phyloP scores from a whole-genome alignment of 129 eudicot species.

The Apium graveolens region DNA sequence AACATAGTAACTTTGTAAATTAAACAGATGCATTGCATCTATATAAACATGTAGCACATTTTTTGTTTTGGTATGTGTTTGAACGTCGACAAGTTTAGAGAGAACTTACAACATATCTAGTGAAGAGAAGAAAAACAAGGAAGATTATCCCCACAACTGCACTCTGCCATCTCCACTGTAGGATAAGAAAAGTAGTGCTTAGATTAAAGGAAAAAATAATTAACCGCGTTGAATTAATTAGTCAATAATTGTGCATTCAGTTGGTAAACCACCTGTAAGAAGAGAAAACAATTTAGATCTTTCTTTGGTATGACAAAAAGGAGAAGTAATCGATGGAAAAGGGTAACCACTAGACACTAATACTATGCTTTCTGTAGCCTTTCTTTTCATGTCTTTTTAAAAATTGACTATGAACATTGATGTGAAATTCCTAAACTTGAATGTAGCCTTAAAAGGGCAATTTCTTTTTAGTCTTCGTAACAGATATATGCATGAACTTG shows the following conservation, averaged over 20 bases:
- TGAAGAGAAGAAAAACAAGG: conserved; percentile 52
- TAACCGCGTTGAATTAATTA: neutral
- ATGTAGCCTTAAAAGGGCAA: neutral
- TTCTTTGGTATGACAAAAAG: neutral
- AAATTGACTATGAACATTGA: neutral
- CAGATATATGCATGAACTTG: neutral
- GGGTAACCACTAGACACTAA: neutral
- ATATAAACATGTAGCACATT: neutral
- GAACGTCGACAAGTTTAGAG: neutral
- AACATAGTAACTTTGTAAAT: neutral
- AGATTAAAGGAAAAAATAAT: neutral
- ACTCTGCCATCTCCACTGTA: conserved; percentile 77
- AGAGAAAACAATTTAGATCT: neutral
- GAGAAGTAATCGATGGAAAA: neutral
- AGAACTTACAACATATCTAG: conserved; percentile 62
- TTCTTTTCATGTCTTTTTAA: neutral
- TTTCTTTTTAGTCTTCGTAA: neutral
- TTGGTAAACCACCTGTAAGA: neutral
- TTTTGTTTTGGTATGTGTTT: neutral
- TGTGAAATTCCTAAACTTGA: neutral
- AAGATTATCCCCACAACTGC: conserved; percentile 60
- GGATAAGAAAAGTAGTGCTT: neutral
- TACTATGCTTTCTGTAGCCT: neutral
- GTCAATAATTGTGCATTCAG: neutral
- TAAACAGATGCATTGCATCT: neutral